These are phyloP conservation scores for Sporopachydermia lactativora DNA, from an alignment of 805 yeast genomes.

Conservation along the genomic window DNA sequence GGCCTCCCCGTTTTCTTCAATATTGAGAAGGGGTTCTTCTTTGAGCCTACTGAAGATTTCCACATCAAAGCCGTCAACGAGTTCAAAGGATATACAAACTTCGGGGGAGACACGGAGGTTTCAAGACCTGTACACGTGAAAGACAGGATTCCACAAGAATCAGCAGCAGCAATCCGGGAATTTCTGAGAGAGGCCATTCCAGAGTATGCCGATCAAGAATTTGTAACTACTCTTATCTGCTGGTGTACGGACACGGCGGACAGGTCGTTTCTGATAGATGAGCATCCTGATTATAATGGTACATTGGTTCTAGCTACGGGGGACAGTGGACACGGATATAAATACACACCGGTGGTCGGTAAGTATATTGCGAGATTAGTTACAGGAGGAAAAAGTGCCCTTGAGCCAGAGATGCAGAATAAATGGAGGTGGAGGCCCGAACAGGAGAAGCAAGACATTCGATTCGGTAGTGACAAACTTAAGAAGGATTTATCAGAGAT, in stretches of 20 bases:
- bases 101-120: conserved; percentile 5
- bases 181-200: conserved; percentile 22
- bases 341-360: conserved; percentile 23
- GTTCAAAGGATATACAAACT: conserved; percentile 24
- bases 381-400: too few relatives aligned
- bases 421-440: too few relatives aligned
- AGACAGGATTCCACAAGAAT: conserved; percentile 21
- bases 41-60: conserved; percentile 26
- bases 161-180: too few relatives aligned
- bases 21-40: conserved; percentile 26
- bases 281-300: conserved; percentile 16
- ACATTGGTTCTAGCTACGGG: conserved; percentile 21
- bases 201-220: conserved; percentile 17
- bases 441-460: too few relatives aligned
- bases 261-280: too few relatives aligned
- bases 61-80: conserved; percentile 27
- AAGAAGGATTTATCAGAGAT: too few relatives aligned
- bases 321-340: conserved; percentile 25
- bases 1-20: conserved; percentile 24
- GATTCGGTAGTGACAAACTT: too few relatives aligned
- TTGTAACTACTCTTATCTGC: conserved; percentile 19
- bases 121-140: conserved; percentile 20
- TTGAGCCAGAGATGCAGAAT: too few relatives aligned
- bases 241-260: conserved; percentile 26
- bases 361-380: too few relatives aligned